A percentile compares a stretch with the other conserved stretches of the same genome.
Evolutionary conservation across 202 grass and related monocot genomes (phyloP).

Genomic region (Cymbopogon flexuosus): DNA sequence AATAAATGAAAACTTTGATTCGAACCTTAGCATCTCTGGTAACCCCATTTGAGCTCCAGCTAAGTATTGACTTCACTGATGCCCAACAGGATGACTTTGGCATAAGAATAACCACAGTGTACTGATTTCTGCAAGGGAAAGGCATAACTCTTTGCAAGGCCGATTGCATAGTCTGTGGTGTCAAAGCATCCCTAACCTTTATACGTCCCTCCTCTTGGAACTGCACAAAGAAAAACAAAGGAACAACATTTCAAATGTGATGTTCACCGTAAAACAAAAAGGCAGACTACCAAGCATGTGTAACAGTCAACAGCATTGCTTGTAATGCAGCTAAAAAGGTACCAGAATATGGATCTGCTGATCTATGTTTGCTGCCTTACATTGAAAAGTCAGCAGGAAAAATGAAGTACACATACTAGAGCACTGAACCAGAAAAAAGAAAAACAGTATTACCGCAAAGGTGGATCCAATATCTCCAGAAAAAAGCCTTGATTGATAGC

Average conservation of each 20-base stretch:
- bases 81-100: conserved; percentile 64
- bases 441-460: conserved; percentile 59
- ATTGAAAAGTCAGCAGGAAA: conserved; percentile 12
- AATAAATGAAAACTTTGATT: conserved; percentile 17
- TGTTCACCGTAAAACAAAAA: not conserved
- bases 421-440: not conserved
- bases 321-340: conserved; percentile 5
- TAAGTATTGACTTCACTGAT: conserved; percentile 60
- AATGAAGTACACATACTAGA: not conserved
- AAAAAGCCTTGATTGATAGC: conserved; percentile 96
- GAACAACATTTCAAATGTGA: conserved; percentile 16
- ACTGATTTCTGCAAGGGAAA: conserved; percentile 90
- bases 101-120: conserved; percentile 94
- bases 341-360: conserved; percentile 3
- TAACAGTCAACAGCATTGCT: conserved; percentile 1
- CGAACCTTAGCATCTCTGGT: conserved; percentile 84
- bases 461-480: conserved; percentile 72
- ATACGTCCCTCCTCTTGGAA: conserved; percentile 82
- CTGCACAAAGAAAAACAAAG: conserved; percentile 38
- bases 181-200: conserved; percentile 80
- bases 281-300: conserved; percentile 8
- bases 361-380: not conserved
- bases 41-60: conserved; percentile 51
- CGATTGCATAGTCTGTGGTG: conserved; percentile 47
- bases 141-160: conserved; percentile 77